Percentiles rank a stretch among this genome's conserved stretches.
Conservation (phyloP, 768 basidiomycete genomes). For the Kockovaella imperatae region DNA sequence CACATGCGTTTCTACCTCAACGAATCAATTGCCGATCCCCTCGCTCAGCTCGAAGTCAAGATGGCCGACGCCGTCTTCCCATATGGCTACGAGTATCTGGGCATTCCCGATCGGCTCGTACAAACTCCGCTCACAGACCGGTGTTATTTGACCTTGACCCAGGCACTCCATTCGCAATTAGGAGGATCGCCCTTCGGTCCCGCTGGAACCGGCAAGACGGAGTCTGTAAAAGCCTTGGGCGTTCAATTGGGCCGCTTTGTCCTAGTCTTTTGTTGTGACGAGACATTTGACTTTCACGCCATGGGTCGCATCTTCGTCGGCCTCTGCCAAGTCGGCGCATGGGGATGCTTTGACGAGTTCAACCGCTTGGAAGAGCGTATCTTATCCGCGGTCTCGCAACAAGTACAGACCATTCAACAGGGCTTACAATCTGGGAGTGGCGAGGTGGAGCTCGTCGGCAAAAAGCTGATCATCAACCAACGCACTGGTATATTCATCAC, state of each 20-base stretch:
- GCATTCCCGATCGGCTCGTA: slow-evolving; percentile 90
- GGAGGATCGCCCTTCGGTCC: slow-evolving; percentile 98
- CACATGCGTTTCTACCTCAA: slow-evolving; percentile 98
- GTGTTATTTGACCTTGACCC: slow-evolving; percentile 91
- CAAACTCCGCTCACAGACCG: slow-evolving; percentile 96
- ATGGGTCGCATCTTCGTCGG: slow-evolving; percentile 99
- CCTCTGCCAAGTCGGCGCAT: slow-evolving; percentile 96
- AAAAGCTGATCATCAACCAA: slow-evolving; percentile 82
- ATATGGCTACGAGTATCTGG: slow-evolving; percentile 98
- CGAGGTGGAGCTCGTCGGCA: slow-evolving; percentile 93
- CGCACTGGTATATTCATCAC: slow-evolving; percentile 98
- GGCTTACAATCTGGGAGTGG: slow-evolving; percentile 72
- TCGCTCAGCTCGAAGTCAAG: slow-evolving; percentile 70
- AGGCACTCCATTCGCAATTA: slow-evolving; percentile 86
- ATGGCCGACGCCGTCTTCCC: slow-evolving; percentile 88
- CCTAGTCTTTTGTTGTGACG: slow-evolving; percentile 99
- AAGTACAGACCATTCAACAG: slow-evolving; percentile 97
- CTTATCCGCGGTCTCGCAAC: slow-evolving; percentile 94
- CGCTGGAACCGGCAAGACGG: slow-evolving; percentile 98
- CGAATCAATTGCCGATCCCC: slow-evolving; percentile 58
- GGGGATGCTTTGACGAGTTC: slow-evolving; percentile 59
- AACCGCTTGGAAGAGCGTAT: slow-evolving; percentile 97
- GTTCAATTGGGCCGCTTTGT: slow-evolving; percentile 97
- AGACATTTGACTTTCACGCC: slow-evolving; percentile 98
- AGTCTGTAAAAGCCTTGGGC: slow-evolving; percentile 97